Evolutionary conservation across 495 filamentous ascomycete species (phyloP).

Genomic region (Ascodesmis nigricans): DNA sequence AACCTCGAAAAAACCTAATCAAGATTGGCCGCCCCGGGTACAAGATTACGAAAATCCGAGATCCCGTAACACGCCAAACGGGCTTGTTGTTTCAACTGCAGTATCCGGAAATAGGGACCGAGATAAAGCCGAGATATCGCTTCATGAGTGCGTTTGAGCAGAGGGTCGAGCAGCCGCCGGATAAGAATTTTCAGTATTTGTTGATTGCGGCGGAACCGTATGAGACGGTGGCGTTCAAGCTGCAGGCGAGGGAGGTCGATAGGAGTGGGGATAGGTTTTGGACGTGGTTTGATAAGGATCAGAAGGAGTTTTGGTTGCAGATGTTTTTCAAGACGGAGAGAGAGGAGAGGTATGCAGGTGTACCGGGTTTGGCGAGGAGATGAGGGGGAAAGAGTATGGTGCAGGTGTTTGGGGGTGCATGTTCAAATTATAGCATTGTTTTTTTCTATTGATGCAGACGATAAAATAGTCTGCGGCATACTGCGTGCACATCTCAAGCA

Average conservation of each 20-base stretch:
- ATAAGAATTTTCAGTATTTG: constrained; percentile 84
- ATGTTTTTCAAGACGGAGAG: constrained; percentile 97
- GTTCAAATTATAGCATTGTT: too few relatives aligned
- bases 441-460: too few relatives aligned
- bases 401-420: too few relatives aligned
- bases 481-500: too few relatives aligned
- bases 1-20: constrained; percentile 64
- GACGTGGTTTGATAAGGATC: constrained; percentile 88
- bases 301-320: constrained; percentile 98
- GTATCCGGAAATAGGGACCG: constrained; percentile 72
- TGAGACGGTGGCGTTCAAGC: constrained; percentile 88
- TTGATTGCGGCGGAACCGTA: constrained; percentile 94
- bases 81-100: constrained; percentile 87
- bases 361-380: constrained; percentile 60
- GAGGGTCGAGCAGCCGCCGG: constrained; percentile 83
- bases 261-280: constrained; percentile 67
- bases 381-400: constrained; percentile 1
- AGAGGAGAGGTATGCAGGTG: constrained; percentile 84
- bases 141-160: constrained; percentile 98
- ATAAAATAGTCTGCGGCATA: too few relatives aligned
- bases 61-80: constrained; percentile 73
- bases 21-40: constrained; percentile 96
- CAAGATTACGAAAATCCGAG: constrained; percentile 88
- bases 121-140: constrained; percentile 56
- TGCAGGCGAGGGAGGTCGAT: constrained; percentile 88